Percentiles rank a stretch among this genome's conserved stretches.
Evolutionary conservation across 169 alveolate species (phyloP).

Genomic region (Cyclospora cayetanensis): DNA sequence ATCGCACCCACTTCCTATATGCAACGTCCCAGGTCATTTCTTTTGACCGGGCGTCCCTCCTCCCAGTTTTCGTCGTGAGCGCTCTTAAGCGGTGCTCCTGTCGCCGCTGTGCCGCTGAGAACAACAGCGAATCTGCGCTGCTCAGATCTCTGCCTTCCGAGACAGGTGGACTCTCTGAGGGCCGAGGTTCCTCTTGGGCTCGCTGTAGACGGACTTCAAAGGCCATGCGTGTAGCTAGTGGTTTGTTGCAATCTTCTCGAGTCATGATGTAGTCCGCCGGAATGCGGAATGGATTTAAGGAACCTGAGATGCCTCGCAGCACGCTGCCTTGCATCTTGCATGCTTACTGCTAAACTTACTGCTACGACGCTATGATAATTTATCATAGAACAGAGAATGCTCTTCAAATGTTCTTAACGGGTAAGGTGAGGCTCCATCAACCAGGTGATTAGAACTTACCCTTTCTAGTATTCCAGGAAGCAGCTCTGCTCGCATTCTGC

Average conservation of each 20-base stretch:
- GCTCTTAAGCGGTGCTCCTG: constrained; percentile 41
- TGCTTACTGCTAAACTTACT: background rate
- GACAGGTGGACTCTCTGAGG: background rate
- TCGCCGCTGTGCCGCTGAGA: constrained; percentile 52
- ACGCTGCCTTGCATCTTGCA: background rate
- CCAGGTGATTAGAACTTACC: too few relatives aligned
- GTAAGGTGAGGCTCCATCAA: too few relatives aligned
- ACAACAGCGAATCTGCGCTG: constrained; percentile 7
- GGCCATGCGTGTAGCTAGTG: constrained; percentile 14
- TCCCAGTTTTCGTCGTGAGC: background rate
- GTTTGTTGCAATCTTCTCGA: background rate
- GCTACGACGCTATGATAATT: background rate
- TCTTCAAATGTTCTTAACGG: too few relatives aligned
- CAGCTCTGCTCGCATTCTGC: too few relatives aligned
- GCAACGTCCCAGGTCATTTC: constrained; percentile 60
- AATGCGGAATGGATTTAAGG: background rate
- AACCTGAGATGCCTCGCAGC: background rate
- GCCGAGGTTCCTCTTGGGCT: constrained; percentile 17
- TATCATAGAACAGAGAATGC: too few relatives aligned
- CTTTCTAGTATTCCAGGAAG: too few relatives aligned
- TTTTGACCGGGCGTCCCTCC: constrained; percentile 16
- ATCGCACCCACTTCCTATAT: constrained; percentile 39
- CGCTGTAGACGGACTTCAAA: constrained; percentile 32
- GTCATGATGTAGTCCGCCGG: constrained; percentile 32
- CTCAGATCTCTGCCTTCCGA: constrained; percentile 3